A percentile compares a stretch with the other conserved stretches of the same genome.
phyloP scores from a whole-genome alignment of 106 monocot genomes.

The Hemerocallis citrina region DNA sequence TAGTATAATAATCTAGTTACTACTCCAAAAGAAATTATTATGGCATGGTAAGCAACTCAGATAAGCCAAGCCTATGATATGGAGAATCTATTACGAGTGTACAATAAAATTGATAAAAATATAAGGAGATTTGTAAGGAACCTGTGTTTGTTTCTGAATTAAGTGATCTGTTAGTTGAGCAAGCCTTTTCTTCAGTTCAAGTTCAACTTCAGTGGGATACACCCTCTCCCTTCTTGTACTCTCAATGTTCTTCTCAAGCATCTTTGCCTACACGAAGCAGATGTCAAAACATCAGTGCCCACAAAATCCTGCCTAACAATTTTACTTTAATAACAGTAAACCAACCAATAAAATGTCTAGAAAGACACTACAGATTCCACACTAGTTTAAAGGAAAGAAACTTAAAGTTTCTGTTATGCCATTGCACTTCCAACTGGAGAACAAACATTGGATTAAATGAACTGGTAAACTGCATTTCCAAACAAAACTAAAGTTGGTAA shows the following conservation, averaged over 20 bases:
- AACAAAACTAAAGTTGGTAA: background rate
- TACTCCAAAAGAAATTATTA: background rate
- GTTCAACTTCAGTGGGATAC: slow-evolving; percentile 65
- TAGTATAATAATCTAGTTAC: background rate
- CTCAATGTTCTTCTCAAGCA: slow-evolving; percentile 62
- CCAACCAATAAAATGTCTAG: too few species aligned
- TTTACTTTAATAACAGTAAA: too few species aligned
- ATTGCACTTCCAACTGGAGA: background rate
- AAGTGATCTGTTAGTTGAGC: slow-evolving; percentile 83
- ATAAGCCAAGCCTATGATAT: background rate
- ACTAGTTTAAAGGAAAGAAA: too few species aligned
- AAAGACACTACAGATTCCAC: too few species aligned
- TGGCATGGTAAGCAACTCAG: background rate
- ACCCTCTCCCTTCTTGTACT: slow-evolving; percentile 38
- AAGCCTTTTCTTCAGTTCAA: slow-evolving; percentile 70
- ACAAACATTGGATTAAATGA: background rate
- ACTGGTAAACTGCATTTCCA: background rate
- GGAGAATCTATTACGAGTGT: background rate
- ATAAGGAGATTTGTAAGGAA: slow-evolving; percentile 7
- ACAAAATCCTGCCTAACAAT: slow-evolving; percentile 2
- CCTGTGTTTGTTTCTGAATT: slow-evolving; percentile 94
- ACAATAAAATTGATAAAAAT: background rate
- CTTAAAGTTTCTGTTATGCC: background rate
- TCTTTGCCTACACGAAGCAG: slow-evolving; percentile 33
- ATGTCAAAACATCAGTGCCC: background rate